These are phyloP conservation scores for Plantago coronopus DNA, from an alignment of 305 asterid species.

Conservation along the genomic window DNA sequence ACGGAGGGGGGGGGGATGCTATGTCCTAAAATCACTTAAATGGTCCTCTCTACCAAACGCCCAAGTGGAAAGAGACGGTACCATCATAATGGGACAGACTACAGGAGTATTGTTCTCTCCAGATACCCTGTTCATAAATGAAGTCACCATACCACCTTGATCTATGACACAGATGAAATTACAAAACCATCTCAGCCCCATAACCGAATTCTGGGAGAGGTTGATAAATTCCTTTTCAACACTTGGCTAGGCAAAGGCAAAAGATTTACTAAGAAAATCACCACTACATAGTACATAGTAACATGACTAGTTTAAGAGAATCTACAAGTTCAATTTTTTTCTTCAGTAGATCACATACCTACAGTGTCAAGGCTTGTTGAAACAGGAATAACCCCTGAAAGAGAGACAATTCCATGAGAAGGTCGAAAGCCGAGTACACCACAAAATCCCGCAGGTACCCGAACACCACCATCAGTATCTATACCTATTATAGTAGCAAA, in stretches of 20 bases:
- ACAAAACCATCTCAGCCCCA: no score
- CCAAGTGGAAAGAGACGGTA: no score
- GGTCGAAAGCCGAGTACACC: constrained; percentile 93
- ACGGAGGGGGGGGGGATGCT: no score
- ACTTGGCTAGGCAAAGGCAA: background rate
- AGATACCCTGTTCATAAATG: no score
- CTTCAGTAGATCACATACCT: constrained; percentile 44
- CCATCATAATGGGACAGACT: no score
- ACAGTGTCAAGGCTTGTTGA: constrained; percentile 85
- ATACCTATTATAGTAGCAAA: constrained; percentile 53
- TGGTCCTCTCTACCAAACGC: no score
- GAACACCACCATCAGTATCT: constrained; percentile 95
- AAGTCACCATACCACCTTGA: no score
- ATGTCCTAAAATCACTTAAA: no score
- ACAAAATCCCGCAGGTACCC: constrained; percentile 93
- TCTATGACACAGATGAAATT: no score
- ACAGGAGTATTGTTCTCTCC: no score
- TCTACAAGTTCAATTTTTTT: constrained; percentile 4
- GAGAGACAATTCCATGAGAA: constrained; percentile 72
- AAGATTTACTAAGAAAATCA: constrained; percentile 8
- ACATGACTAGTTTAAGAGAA: constrained; percentile 1
- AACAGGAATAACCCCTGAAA: constrained; percentile 70
- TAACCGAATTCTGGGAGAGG: no score
- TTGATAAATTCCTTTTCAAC: no score
- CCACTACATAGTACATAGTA: background rate